Base-by-base conservation (phyloP, 2,329 filamentous ascomycete species). In the Decorospora gaudefroyi region DNA sequence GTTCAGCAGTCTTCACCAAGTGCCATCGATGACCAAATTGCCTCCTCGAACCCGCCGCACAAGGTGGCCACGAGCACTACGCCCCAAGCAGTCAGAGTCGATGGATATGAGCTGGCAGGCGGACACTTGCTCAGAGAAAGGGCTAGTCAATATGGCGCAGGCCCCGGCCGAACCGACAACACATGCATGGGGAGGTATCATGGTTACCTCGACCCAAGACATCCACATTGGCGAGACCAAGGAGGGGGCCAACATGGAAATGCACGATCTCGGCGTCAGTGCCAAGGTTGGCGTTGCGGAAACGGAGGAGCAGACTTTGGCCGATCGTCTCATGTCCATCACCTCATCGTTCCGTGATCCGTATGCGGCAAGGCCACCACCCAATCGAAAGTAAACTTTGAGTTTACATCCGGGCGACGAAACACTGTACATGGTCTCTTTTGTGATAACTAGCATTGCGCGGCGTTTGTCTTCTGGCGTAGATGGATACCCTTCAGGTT, bases 251-350 rank as follows among this genome's bases (percentile, higher is more conserved):
- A 49, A 53, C 0, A 35, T 69, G 29, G 68, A 71, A 47, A 25
- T 70, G 45, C 55, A 42, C 6, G 60, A 70, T 1, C 37, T 72
- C 38, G 69, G 69, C 2, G 46, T 70, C 4, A 60, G 39, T n/a
- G 56, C 63, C 8, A 63, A 69, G 36, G 57, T 61, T 21, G 46
- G 61, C 13, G 55, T 69, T 10, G 70, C 54, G 7, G 68, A 68
- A 11, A 65, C 62, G 41, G 73, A 75, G 46, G 68, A 73, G 45
- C 62, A 62, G 41, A 75, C 72, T 0, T 61, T 73, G 52, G 72
- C 70, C 3, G 74, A 76, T 33, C 53, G 44, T 18, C 33, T 69
- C 21, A 61, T 69, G 54, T 44, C 55, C 1, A 67, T 69, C 15
- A 69, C 63, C 2, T 62, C 59, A 11, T 55, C 56, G 2, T 63